Base-by-base conservation (phyloP, 805 yeast species). In the Yamadazyma nakazawae region DNA sequence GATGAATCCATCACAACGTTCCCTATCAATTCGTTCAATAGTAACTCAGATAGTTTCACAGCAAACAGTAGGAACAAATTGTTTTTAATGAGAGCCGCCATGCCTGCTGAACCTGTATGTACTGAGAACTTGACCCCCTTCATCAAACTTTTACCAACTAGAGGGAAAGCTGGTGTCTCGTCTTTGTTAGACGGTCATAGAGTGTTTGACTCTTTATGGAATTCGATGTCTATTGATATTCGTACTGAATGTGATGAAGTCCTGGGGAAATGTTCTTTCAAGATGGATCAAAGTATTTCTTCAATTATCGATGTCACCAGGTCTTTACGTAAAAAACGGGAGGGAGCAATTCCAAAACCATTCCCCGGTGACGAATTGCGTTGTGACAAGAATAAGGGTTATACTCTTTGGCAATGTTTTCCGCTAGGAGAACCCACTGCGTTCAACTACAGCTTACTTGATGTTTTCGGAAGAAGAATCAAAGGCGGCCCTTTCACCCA, bases 101-200 rank as follows among this genome's bases (percentile, higher is more conserved):
- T 94, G 42, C 97, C 99, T 0, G 80, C 92, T 51, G 99, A 94
- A 61, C 96, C 97, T 0, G 83, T 94, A 14, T 94, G 99, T 66
- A 94, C 99, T 0, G 99, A 94, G 63, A 94, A 94, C 66, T 74
- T 94, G 60, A 92, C 99, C 0, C 98, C 99, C 0, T 89, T 92
- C 55, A 64, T 94, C 51, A 91, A 90, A 61, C 71, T 94, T 50
- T 74, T 94, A 25, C 98, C 99, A 2, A 87, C 97, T 10, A 84
- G 88, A 60, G 97, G 97, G 2, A 85, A 84, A 61, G 82, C 95
- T 0, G 99, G 99, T 2, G 70, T 94, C 34, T 79, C 96, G 0
- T 79, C 95, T 0, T 70, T 92, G 36, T 70, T 94, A 19, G 96
- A 90, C 56, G 98, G 99, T 16, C 96, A 89, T 62, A 84, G 84